Conservation (phyloP, 192 early-diverging fungal species). For the Tieghemiomyces parasiticus region DNA sequence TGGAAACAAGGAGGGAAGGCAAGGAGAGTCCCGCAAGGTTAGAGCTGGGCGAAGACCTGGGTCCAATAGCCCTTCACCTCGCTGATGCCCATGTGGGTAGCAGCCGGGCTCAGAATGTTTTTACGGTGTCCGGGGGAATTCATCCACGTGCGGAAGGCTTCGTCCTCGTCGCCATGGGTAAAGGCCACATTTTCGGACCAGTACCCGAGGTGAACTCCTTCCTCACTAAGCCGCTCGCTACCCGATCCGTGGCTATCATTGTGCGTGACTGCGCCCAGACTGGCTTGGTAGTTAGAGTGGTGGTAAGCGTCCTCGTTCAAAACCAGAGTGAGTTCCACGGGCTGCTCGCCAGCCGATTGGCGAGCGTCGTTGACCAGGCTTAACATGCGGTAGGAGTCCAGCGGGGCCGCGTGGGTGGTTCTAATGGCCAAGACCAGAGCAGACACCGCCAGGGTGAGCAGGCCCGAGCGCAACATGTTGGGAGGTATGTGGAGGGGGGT, state of each 20-base stretch:
- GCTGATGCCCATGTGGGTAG: conserved; percentile 25
- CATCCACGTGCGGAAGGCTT: conserved; percentile 28
- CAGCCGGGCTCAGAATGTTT: conserved; percentile 24
- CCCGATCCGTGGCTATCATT: conserved; percentile 12
- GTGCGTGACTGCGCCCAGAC: conserved; percentile 22
- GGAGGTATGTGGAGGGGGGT: neutral
- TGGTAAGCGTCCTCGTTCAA: conserved; percentile 21
- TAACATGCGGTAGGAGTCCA: conserved; percentile 11
- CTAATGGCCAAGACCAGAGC: neutral
- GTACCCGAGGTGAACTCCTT: neutral
- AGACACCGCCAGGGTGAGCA: neutral
- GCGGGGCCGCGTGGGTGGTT: neutral
- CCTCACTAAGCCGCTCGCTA: neutral
- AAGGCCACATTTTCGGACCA: conserved; percentile 20
- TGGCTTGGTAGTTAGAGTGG: conserved; percentile 31
- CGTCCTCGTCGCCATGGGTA: conserved; percentile 10
- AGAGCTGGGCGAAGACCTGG: conserved; percentile 27
- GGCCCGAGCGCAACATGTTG: neutral
- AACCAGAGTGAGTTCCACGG: conserved; percentile 18
- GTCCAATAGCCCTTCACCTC: conserved; percentile 31
- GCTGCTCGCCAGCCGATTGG: conserved; percentile 12
- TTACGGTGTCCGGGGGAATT: conserved; percentile 23
- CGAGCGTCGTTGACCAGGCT: conserved; percentile 30
- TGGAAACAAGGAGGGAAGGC: conserved; percentile 3
- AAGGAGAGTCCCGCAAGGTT: neutral